Evolutionary conservation across 2,329 filamentous ascomycete species (phyloP), one percentile per base, ranked within the genome.

Genomic region (Periconia macrospinosa): DNA sequence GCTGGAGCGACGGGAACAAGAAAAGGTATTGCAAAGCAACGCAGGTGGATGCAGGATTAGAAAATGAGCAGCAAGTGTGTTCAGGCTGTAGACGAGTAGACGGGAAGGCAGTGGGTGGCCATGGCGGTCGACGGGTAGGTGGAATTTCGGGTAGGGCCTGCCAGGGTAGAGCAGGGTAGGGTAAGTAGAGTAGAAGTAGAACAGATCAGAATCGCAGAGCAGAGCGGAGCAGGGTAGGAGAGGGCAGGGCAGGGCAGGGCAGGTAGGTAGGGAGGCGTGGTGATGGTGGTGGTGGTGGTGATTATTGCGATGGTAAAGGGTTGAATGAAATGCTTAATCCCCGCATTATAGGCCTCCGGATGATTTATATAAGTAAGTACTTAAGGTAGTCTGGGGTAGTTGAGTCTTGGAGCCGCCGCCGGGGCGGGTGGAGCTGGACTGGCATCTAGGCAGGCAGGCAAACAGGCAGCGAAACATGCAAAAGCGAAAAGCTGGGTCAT

Each of bases 321-420:
- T n/a, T 27, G 23, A 37, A 6, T 6, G 11, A 13, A n/a, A 37
- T 37, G 33, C 33, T 61, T 63, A 64, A 53, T 56, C 65, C 66
- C 68, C 68, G 68, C 68, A 71, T 68, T 68, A 71, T 66, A 66
- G 52, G 56, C 55, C 53, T 57, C 59, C 61, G 61, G 63, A 45
- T 58, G 57, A 56, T 61, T 37, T 37, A 37, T 37, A 37, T 37
- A 27, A n/a, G n/a, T 27, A 27, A 27, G 5, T 8, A n/a, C n/a
- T n/a, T n/a, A n/a, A 27, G 23, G 23, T 8, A n/a, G 33, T 37
- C 33, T 37, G 33, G 33, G 33, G 33, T 37, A 37, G 33, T 37
- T n/a, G 33, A 37, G 33, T 13, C 33, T 37, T 37, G 33, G 33
- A 37, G 33, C 33, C 11, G 15, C 6, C 33, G 33, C 5, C 11